Evolutionary conservation across 176 grass and related monocot genomes (phyloP).

Genomic region (Miscanthus lutarioriparius): DNA sequence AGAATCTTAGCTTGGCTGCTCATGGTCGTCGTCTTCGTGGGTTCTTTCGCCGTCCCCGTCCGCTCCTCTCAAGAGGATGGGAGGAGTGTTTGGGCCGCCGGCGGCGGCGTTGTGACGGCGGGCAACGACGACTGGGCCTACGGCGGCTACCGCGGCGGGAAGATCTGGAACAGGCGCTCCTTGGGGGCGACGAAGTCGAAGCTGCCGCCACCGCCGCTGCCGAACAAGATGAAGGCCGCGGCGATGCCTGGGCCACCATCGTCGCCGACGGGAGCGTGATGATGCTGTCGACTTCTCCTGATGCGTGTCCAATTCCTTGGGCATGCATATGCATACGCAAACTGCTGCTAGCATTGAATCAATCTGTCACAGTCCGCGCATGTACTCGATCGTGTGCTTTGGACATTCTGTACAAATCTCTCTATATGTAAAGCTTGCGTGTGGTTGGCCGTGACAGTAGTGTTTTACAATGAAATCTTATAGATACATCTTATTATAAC

Average conservation of each 20-base stretch:
- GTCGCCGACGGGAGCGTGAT: background rate
- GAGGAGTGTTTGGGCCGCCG: background rate
- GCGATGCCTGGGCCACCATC: background rate
- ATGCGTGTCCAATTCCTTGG: background rate
- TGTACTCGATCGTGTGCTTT: background rate
- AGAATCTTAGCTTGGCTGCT: background rate
- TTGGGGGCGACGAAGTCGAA: background rate
- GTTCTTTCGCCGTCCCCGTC: background rate
- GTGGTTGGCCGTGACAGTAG: too few species aligned
- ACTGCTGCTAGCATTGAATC: background rate
- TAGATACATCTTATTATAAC: too few species aligned
- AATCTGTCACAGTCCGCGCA: background rate
- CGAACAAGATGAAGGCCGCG: slow-evolving; percentile 16
- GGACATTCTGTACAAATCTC: background rate
- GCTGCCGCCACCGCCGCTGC: background rate
- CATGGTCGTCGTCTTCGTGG: background rate
- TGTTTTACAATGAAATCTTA: too few species aligned
- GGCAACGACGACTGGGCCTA: background rate
- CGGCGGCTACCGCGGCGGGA: background rate
- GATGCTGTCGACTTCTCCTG: background rate
- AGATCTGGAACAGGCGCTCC: slow-evolving; percentile 23
- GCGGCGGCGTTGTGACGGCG: background rate
- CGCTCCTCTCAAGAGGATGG: background rate
- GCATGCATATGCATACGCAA: too few species aligned
- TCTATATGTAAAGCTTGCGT: background rate